Evolutionary conservation across 306 rosid species (phyloP).

Genomic region (Rosa rugosa): DNA sequence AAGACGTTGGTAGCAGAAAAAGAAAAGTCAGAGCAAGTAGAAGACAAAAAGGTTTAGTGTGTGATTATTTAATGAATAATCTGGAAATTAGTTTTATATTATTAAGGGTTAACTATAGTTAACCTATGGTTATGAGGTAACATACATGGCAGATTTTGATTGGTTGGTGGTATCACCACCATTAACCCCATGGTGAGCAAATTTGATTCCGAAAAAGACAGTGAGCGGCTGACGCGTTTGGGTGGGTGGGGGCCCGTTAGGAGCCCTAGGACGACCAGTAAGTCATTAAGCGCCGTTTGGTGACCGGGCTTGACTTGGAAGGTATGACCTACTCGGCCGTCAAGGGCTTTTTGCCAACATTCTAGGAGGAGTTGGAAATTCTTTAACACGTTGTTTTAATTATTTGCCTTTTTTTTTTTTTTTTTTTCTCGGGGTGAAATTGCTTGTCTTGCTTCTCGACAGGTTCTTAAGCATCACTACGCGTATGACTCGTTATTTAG

Average conservation of each 20-base stretch:
- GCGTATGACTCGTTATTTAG: not conserved
- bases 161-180: too few relatives aligned
- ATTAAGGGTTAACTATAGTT: too few relatives aligned
- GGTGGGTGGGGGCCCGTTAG: not conserved
- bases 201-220: too few relatives aligned
- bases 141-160: too few relatives aligned
- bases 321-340: not conserved
- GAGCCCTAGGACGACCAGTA: not conserved
- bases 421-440: not conserved
- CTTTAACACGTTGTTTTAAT: not conserved
- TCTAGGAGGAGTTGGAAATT: not conserved
- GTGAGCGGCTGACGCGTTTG: too few relatives aligned
- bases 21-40: too few relatives aligned
- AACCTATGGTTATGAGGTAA: too few relatives aligned
- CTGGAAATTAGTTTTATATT: too few relatives aligned
- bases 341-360: not conserved
- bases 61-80: too few relatives aligned
- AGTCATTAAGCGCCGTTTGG: constrained; percentile 4
- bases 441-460: not conserved
- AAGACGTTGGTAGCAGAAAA: too few relatives aligned
- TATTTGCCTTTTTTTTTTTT: not conserved
- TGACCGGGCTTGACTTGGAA: constrained; percentile 7
- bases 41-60: too few relatives aligned
- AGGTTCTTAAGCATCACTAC: not conserved
- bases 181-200: too few relatives aligned